Conservation (phyloP, 805 yeast genomes). For the Pichia nakasei region DNA sequence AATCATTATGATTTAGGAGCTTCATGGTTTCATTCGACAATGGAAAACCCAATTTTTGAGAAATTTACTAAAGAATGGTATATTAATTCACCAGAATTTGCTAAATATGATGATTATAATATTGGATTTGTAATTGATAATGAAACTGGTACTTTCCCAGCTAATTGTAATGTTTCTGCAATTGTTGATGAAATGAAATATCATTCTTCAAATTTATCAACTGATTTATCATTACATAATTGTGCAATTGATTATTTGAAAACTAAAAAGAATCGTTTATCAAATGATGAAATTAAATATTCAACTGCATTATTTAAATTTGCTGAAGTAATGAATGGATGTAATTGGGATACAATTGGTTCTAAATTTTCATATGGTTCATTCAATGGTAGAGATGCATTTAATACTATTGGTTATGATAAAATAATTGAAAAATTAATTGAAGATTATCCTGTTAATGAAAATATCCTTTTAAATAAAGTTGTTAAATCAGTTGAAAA, state of each 20-base stretch:
- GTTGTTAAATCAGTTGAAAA: slow-evolving; percentile 25
- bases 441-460: slow-evolving; percentile 16
- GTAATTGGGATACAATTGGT: slow-evolving; percentile 24
- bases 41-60: slow-evolving; percentile 32
- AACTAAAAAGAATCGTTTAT: slow-evolving; percentile 13
- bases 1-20: slow-evolving; percentile 41
- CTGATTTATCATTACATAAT: slow-evolving; percentile 21
- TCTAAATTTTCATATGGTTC: slow-evolving; percentile 20
- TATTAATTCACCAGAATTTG: slow-evolving; percentile 7
- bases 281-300: slow-evolving; percentile 20
- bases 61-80: slow-evolving; percentile 19
- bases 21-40: slow-evolving; percentile 45
- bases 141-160: slow-evolving; percentile 11
- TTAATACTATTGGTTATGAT: slow-evolving; percentile 20
- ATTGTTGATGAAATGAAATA: slow-evolving; percentile 27
- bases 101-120: slow-evolving; percentile 26
- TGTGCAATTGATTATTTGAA: slow-evolving; percentile 18
- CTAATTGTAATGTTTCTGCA: slow-evolving; percentile 23
- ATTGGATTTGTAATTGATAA: slow-evolving; percentile 6
- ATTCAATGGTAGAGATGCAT: slow-evolving; percentile 27
- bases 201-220: slow-evolving; percentile 25
- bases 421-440: slow-evolving; percentile 22
- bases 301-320: slow-evolving; percentile 23
- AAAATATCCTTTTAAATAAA: slow-evolving; percentile 14
- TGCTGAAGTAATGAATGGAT: slow-evolving; percentile 23